Conservation (phyloP, 2,329 filamentous ascomycete genomes). For the Epichloe gansuensis region DNA sequence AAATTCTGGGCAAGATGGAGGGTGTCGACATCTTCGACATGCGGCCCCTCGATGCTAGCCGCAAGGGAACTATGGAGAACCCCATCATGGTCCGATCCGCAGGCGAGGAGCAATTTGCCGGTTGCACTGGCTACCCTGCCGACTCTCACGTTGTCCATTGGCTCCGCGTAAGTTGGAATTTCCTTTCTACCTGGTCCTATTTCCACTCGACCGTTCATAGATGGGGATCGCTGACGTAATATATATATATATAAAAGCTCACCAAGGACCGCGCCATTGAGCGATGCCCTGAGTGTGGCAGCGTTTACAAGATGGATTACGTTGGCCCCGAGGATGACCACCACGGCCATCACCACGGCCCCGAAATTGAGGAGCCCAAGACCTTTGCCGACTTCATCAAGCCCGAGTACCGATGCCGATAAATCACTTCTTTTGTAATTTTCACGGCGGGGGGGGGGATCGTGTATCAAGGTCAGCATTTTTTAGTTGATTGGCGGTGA, state of each 20-base stretch:
- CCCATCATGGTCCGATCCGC: slow-evolving; percentile 84
- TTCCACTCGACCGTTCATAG: background rate
- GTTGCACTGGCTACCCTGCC: slow-evolving; percentile 86
- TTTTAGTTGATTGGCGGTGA: slow-evolving; percentile 10
- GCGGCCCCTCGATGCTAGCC: slow-evolving; percentile 84
- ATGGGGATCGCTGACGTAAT: background rate
- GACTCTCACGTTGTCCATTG: slow-evolving; percentile 87
- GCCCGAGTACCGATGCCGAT: slow-evolving; percentile 77
- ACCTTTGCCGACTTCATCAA: slow-evolving; percentile 93
- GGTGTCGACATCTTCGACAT: slow-evolving; percentile 97
- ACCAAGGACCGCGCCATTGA: slow-evolving; percentile 81
- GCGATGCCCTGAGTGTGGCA: slow-evolving; percentile 94
- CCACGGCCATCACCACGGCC: slow-evolving; percentile 45
- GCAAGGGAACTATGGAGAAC: slow-evolving; percentile 80
- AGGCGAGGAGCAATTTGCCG: slow-evolving; percentile 91
- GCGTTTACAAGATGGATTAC: slow-evolving; percentile 97
- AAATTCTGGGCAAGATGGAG: slow-evolving; percentile 99
- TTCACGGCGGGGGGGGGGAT: background rate
- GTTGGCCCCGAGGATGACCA: slow-evolving; percentile 68
- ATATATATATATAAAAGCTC: slow-evolving; percentile 37
- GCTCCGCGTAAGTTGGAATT: slow-evolving; percentile 58
- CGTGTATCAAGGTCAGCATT: slow-evolving; percentile 15
- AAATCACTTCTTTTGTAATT: slow-evolving; percentile 13
- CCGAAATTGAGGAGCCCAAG: slow-evolving; percentile 74
- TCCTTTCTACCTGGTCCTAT: background rate